Base-by-base conservation (phyloP, 2,329 filamentous ascomycete genomes). In the Neonectria hederae region DNA sequence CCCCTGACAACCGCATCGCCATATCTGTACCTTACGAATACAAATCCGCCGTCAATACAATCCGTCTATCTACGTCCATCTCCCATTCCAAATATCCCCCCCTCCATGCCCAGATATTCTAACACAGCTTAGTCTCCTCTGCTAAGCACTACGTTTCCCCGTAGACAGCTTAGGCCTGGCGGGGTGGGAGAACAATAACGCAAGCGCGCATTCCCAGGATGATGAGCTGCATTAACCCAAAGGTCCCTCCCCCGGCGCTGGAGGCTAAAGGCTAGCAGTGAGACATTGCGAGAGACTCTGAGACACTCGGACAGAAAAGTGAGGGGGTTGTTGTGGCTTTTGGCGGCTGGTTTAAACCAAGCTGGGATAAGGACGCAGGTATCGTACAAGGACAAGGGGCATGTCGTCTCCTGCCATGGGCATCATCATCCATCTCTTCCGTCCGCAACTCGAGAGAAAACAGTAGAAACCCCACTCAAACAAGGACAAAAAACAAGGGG, bases 141-240 rank as follows among this genome's bases (percentile, higher is more conserved):
- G 35, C 35, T 32, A 32, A 38, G 14, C 17, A n/a, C 14, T 38
- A 38, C 13, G 35, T 38, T 17, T 17, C 14, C 35, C 30, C 7
- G 30, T 13, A 19, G 38, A 21, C 5, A 21, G n/a, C 7, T 42
- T 14, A 35, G 11, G 32, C n/a, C 24, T 17, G 45, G 21, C 19
- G 19, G 32, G 26, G 46, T 35, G 54, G 54, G 60, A 54, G 57
- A 54, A 21, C 24, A 26, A 14, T 24, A 32, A 21, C 19, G 19
- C 22, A 53, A 54, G 57, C 49, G 38, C 40, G 42, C 54, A 62
- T 40, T 40, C 54, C 48, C 32, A 54, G 54, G 54, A 58, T 32
- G 55, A 58, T 63, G 60, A 63, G 60, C 43, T 58, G 60, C 60
- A 63, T 63, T 51, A 58, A 63, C 32, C 51, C 59, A 42, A 45